Conservation (phyloP, 768 basidiomycete genomes). For the Mrakia hoshinonis region DNA sequence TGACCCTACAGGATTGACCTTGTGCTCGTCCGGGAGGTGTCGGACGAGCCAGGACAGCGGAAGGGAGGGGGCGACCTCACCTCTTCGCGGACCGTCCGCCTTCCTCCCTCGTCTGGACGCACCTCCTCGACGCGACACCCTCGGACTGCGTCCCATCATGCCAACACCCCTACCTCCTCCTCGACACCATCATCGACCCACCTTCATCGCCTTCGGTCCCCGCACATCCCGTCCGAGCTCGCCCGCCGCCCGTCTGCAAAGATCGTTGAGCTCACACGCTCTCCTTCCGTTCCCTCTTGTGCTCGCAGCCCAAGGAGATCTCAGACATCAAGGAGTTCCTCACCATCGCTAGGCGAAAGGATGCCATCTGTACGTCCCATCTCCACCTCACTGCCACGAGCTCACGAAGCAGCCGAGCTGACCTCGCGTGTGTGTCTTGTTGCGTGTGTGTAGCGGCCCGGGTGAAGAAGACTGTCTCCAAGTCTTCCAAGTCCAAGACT, state of each 20-base stretch:
- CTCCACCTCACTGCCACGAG: not conserved
- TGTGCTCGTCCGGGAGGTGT: too few species aligned
- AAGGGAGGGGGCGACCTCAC: not conserved
- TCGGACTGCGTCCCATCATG: not conserved
- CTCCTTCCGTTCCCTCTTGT: not conserved
- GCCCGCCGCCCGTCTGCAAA: not conserved
- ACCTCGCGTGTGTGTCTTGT: not conserved
- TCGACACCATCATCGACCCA: not conserved
- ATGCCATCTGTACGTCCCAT: constrained; percentile 49
- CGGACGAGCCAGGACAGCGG: not conserved
- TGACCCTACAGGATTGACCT: constrained; percentile 5
- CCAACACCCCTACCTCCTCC: not conserved
- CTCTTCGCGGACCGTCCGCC: not conserved
- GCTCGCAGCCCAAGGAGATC: constrained; percentile 83
- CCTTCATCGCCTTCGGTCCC: not conserved
- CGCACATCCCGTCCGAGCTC: not conserved
- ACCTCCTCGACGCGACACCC: not conserved
- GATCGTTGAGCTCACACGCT: constrained; percentile 13
- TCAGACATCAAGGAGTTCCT: constrained; percentile 98
- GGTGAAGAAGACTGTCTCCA: constrained; percentile 86
- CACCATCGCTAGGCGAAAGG: constrained; percentile 92
- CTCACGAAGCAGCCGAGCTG: not conserved
- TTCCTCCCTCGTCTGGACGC: not conserved
- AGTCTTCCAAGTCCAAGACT: constrained; percentile 35
- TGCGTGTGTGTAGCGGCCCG: constrained; percentile 61